Conservation (phyloP, 768 basidiomycete genomes). For the Filobasidium floriforme region DNA sequence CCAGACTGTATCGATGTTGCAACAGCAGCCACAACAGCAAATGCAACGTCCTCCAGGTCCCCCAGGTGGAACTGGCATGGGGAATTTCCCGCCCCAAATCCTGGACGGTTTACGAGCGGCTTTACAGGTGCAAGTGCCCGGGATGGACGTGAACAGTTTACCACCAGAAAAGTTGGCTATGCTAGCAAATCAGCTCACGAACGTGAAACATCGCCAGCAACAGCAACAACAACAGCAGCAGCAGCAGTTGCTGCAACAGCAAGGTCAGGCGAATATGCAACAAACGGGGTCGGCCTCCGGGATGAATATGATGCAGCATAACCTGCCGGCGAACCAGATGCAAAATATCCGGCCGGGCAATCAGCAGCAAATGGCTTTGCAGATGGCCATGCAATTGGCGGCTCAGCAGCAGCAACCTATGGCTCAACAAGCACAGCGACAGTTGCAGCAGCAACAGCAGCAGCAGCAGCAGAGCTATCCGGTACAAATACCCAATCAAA, state of each 20-base stretch:
- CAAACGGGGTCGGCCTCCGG: neutral
- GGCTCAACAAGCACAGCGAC: neutral
- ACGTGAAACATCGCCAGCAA: neutral
- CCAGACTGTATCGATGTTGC: neutral
- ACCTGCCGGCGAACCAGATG: neutral
- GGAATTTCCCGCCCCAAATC: neutral
- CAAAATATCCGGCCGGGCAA: neutral
- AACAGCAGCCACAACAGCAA: neutral
- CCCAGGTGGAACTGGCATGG: neutral
- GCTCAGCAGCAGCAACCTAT: slow-evolving; percentile 1
- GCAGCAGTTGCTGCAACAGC: neutral
- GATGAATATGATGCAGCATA: neutral
- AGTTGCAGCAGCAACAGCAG: neutral
- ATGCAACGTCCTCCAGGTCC: neutral
- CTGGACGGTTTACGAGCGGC: neutral
- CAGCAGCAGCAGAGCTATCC: neutral
- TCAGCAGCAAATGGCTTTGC: neutral
- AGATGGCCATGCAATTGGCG: slow-evolving; percentile 2
- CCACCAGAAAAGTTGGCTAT: neutral
- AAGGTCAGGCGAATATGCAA: neutral
- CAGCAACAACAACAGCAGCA: slow-evolving; percentile 4
- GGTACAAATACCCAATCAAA: neutral
- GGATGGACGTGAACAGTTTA: neutral
- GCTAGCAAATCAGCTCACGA: neutral
- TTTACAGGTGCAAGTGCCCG: neutral